Base-by-base conservation (phyloP, 441 rosid genomes). In the Bocquillonia castaneifolia region DNA sequence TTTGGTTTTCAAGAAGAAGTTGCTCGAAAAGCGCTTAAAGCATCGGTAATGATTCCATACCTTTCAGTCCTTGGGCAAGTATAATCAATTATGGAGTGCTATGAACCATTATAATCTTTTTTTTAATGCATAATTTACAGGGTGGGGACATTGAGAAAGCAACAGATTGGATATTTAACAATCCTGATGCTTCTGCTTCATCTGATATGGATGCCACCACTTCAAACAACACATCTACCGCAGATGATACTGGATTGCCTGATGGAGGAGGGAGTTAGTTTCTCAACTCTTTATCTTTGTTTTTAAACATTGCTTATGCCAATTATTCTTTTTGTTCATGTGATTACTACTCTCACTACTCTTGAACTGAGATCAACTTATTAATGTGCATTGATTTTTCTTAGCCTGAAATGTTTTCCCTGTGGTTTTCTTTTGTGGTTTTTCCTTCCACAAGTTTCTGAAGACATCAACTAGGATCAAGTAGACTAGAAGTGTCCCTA, bases 111-210 rank as follows among this genome's bases (percentile, higher is more conserved):
- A 1, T 47, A 31, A 10, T 44, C 37, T 60, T 42, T 15, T 7
- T 13, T 13, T 14, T 51, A 44, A 28, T 12, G 59, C n/a, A 4
- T 54, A 55, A 72, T 57, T 48, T 48, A 25, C 85, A 94, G 97
- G 94, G 89, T 62, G 93, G 94, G 69, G 93, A 94, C 68, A 83
- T 94, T 64, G 99, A 84, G 82, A 92, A 81, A 77, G 99, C 99
- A 68, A 90, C 99, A 59, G 97, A 94, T 70, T 94, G 99, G 99
- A 90, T 94, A 85, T 94, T 92, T 77, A 90, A 76, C 81, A 92
- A 84, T 77, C 97, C 97, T 36, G 84, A 80, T 78, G 88, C 92
- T 74, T 78, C 85, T 80, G 85, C 85, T 74, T 70, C 85, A 54
- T 75, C 94, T n/a, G 88, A 90, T 72, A 86, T 84, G 93, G 88